Evolutionary conservation across 2,329 filamentous ascomycete genomes (phyloP).

Genomic region (Venturia effusa): DNA sequence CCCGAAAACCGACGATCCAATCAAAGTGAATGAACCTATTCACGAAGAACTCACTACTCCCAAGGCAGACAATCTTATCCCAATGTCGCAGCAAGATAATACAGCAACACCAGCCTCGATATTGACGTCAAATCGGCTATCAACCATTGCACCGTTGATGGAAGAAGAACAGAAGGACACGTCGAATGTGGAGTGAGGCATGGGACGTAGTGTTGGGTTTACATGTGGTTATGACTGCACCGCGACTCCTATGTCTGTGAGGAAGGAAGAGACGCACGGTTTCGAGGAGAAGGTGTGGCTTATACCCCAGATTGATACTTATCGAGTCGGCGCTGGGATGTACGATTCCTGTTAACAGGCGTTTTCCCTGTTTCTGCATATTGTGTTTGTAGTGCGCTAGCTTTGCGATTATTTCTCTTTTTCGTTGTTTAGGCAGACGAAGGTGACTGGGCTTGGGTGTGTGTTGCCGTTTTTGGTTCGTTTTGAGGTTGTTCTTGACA

Average conservation of each 20-base stretch:
- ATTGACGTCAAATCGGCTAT: background rate
- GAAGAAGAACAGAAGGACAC: background rate
- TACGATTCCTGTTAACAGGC: no score
- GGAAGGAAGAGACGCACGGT: background rate
- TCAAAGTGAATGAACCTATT: background rate
- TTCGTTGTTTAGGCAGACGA: no score
- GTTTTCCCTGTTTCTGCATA: no score
- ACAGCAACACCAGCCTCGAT: background rate
- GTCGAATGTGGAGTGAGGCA: background rate
- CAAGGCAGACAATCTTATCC: background rate
- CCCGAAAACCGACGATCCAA: no score
- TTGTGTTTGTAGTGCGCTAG: no score
- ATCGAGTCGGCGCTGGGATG: no score
- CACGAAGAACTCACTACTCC: background rate
- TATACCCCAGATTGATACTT: no score
- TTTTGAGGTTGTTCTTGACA: no score
- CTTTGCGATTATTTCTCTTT: no score
- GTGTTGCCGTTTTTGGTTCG: no score
- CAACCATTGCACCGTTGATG: background rate
- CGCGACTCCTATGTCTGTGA: background rate
- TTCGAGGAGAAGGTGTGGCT: background rate
- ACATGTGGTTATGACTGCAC: background rate
- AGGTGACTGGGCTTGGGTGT: no score
- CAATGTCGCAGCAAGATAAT: background rate
- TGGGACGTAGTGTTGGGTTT: background rate